Evolutionary conservation across 1,284 basidiomycete species (phyloP).

Genomic region (Puccinia hordei): DNA sequence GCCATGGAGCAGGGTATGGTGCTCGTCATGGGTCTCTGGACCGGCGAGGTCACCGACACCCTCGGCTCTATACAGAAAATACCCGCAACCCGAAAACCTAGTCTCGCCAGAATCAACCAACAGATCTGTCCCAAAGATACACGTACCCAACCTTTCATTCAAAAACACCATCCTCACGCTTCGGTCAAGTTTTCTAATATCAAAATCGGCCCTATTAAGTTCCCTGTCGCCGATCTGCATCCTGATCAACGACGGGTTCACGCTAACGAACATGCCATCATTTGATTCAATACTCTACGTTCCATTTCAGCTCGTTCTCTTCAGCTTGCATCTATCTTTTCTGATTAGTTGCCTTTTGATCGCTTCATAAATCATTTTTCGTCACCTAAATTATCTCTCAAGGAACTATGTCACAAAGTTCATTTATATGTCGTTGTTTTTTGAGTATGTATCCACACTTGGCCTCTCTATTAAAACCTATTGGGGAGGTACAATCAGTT

Average conservation of each 20-base stretch:
- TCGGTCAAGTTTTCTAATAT: conserved; percentile 35
- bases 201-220: conserved; percentile 15
- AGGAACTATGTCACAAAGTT: no score
- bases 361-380: no score
- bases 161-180: conserved; percentile 24
- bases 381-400: no score
- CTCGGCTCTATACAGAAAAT: not conserved
- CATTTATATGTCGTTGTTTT: no score
- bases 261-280: not conserved
- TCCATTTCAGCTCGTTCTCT: no score
- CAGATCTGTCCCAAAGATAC: not conserved
- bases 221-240: not conserved
- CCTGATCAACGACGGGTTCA: not conserved
- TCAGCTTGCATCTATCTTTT: no score
- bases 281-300: no score
- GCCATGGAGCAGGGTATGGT: conserved; percentile 34
- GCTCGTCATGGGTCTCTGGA: conserved; percentile 37
- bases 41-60: not conserved
- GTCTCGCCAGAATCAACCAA: not conserved
- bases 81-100: not conserved
- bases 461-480: no score
- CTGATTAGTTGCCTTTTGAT: no score
- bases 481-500: no score
- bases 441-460: no score
- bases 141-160: not conserved